phyloP scores from a whole-genome alignment of 2,329 filamentous ascomycete genomes.

The Microcyclospora tardicrescens region DNA sequence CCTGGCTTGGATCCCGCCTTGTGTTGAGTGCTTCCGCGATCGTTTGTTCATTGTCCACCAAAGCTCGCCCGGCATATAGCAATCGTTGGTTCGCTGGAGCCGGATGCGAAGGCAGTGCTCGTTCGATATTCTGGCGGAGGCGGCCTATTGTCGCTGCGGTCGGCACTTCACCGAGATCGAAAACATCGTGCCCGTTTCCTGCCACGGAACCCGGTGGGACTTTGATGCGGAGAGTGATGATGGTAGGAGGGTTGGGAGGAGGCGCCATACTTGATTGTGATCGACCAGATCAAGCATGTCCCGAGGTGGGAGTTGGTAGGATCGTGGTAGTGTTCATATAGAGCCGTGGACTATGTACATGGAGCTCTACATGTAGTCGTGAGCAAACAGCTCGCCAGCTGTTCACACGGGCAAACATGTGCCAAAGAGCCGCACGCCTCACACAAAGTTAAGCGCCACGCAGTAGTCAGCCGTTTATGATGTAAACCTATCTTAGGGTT shows the following conservation, averaged over 20 bases:
- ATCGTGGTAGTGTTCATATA: not conserved
- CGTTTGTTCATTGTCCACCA: slow-evolving; percentile 36
- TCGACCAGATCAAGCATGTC: too few relatives aligned
- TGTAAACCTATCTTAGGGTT: too few relatives aligned
- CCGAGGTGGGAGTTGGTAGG: not conserved
- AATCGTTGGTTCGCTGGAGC: slow-evolving; percentile 38
- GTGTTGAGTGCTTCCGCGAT: slow-evolving; percentile 39
- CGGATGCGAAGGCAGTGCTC: slow-evolving; percentile 35
- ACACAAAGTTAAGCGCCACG: too few relatives aligned
- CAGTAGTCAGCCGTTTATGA: too few relatives aligned
- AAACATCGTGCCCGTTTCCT: slow-evolving; percentile 11
- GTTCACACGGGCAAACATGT: too few relatives aligned
- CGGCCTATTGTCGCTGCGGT: slow-evolving; percentile 34
- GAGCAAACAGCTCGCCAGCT: too few relatives aligned
- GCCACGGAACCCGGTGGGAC: slow-evolving; percentile 17
- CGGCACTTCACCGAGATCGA: slow-evolving; percentile 15
- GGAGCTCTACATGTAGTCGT: too few relatives aligned
- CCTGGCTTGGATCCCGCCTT: slow-evolving; percentile 32
- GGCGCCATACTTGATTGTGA: slow-evolving; percentile 12
- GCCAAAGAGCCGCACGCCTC: too few relatives aligned
- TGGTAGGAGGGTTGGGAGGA: slow-evolving; percentile 14
- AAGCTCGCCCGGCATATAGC: slow-evolving; percentile 44
- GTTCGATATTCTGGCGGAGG: slow-evolving; percentile 40
- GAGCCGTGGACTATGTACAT: too few relatives aligned
- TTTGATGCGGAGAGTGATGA: slow-evolving; percentile 19